Evolutionary conservation across 371 early-diverging fungal genomes (phyloP).

Genomic region (Mortierella polycephala): DNA sequence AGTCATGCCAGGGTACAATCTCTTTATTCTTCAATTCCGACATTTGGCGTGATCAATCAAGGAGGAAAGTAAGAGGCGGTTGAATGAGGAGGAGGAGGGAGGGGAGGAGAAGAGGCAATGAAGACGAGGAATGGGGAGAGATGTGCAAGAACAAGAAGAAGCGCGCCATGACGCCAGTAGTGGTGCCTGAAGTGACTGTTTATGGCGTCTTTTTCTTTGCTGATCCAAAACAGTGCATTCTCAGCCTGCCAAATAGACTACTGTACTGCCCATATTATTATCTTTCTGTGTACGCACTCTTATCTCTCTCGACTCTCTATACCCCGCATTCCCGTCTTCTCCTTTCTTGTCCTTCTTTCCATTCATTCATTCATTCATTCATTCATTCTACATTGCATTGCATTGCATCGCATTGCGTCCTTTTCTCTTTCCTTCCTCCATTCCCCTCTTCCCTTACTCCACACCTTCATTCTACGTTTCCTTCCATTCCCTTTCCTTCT

Average conservation of each 20-base stretch:
- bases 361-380: background rate
- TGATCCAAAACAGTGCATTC: too few species aligned
- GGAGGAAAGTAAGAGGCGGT: background rate
- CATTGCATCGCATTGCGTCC: background rate
- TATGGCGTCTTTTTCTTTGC: slow-evolving; percentile 14
- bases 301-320: background rate
- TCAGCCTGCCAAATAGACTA: too few species aligned
- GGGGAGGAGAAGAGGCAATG: background rate
- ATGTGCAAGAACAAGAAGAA: background rate
- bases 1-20: slow-evolving; percentile 63
- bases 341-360: background rate
- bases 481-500: background rate
- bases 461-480: background rate
- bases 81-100: background rate
- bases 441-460: background rate
- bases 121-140: background rate
- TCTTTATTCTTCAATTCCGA: slow-evolving; percentile 39
- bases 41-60: background rate
- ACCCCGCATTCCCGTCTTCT: background rate
- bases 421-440: background rate
- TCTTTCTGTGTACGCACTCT: too few species aligned
- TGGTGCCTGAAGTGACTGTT: slow-evolving; percentile 19
- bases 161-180: background rate
- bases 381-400: too few species aligned
- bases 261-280: too few species aligned